These are phyloP conservation scores for Talaromyces sp. DNA, from an alignment of 2,329 filamentous ascomycete genomes.

Conservation along the genomic window DNA sequence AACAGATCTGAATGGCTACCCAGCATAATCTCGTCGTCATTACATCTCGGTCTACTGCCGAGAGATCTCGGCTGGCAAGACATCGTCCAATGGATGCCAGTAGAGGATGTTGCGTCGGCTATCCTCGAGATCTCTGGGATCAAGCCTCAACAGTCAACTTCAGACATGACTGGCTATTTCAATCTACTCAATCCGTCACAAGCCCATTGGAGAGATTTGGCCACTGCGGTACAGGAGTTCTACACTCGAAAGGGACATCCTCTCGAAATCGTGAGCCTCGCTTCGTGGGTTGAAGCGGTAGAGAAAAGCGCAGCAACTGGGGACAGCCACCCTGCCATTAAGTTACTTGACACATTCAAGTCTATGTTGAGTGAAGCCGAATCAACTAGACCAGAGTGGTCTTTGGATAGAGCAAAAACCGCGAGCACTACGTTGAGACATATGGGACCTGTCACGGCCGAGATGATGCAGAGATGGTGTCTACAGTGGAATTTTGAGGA, in stretches of 20 bases:
- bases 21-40: not conserved
- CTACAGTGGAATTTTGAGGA: slow-evolving; percentile 5
- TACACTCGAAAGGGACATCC: not conserved
- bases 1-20: not conserved
- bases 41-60: not conserved
- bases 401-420: not conserved
- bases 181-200: slow-evolving; percentile 6
- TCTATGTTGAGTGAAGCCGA: not conserved
- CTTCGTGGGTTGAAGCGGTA: slow-evolving; percentile 6
- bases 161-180: slow-evolving; percentile 1
- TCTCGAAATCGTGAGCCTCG: slow-evolving; percentile 3
- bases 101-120: not conserved
- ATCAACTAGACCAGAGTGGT: not conserved
- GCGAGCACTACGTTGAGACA: slow-evolving; percentile 1
- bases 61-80: not conserved
- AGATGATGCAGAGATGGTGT: slow-evolving; percentile 9
- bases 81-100: not conserved
- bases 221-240: slow-evolving; percentile 1
- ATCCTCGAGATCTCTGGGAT: not conserved
- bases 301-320: slow-evolving; percentile 1
- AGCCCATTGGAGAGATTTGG: slow-evolving; percentile 1
- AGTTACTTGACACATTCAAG: slow-evolving; percentile 7
- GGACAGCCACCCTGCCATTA: not conserved
- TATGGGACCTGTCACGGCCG: slow-evolving; percentile 2
- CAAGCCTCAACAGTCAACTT: not conserved